phyloP scores from a whole-genome alignment of 139 green algal genomes.

The Bryopsis sp. region DNA sequence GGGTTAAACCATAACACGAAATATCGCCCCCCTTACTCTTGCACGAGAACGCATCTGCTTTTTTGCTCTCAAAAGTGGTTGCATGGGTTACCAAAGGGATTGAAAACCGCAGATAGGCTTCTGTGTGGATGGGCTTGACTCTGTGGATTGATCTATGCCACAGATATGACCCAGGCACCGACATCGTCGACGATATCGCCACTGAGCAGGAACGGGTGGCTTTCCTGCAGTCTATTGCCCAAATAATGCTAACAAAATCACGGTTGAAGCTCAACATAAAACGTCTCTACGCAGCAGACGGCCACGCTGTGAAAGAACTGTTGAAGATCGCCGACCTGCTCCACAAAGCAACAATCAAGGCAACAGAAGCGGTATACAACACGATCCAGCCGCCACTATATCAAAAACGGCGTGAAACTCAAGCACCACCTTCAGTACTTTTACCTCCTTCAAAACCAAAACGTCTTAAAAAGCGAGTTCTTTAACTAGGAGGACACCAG shows the following conservation, averaged over 20 bases:
- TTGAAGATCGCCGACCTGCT: constrained; percentile 67
- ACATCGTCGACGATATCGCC: constrained; percentile 62
- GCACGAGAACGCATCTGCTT: not conserved
- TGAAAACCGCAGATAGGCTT: not conserved
- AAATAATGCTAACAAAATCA: constrained; percentile 57
- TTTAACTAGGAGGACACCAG: not conserved
- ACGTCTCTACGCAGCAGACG: constrained; percentile 70
- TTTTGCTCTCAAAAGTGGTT: not conserved
- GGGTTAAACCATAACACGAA: not conserved
- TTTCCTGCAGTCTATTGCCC: constrained; percentile 54
- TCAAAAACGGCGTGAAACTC: not conserved
- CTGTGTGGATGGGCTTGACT: not conserved
- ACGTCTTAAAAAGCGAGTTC: not conserved
- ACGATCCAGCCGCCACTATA: not conserved
- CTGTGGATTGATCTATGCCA: not conserved
- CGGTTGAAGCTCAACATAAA: constrained; percentile 78
- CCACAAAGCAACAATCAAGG: constrained; percentile 49
- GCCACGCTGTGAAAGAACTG: constrained; percentile 63
- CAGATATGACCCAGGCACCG: constrained; percentile 39
- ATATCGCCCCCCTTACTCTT: not conserved
- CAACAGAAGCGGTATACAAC: constrained; percentile 23
- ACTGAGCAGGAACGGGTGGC: constrained; percentile 57
- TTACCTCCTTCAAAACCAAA: not conserved
- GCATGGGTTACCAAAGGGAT: not conserved
- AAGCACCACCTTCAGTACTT: not conserved